Percentiles rank a stretch among this genome's conserved stretches.
Conservation (phyloP, 345 rosid species). For the Lumnitzera racemosa region DNA sequence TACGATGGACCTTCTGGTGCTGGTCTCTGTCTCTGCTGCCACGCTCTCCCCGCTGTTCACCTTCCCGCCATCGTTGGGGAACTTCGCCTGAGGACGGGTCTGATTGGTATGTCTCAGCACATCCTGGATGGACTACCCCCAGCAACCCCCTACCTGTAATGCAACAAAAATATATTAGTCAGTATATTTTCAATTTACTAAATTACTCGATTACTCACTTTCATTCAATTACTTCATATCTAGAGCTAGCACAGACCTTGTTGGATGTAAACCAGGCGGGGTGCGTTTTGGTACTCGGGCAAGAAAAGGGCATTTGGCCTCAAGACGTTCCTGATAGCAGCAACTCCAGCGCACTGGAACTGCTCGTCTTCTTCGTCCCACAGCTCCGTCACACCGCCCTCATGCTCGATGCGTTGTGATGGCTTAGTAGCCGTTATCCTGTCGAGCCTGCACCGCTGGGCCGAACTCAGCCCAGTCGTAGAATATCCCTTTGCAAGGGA, state of each 20-base stretch:
- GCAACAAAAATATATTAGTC: no score
- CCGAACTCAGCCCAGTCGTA: conserved; percentile 7
- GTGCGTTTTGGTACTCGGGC: conserved; percentile 22
- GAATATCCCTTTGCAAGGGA: conserved; percentile 10
- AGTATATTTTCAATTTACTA: no score
- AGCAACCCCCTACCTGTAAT: conserved; percentile 14
- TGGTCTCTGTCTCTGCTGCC: conserved; percentile 10
- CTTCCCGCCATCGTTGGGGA: not conserved
- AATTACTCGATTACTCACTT: no score
- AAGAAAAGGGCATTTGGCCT: conserved; percentile 21
- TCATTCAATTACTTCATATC: not conserved
- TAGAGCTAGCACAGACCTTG: conserved; percentile 6
- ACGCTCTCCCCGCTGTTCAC: not conserved
- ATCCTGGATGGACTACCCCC: conserved; percentile 23
- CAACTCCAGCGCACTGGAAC: conserved; percentile 28
- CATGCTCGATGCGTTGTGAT: conserved; percentile 11
- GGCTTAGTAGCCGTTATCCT: conserved; percentile 19
- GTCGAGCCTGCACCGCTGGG: conserved; percentile 22
- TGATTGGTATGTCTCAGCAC: conserved; percentile 22
- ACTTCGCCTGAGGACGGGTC: conserved; percentile 2
- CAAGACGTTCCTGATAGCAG: conserved; percentile 10
- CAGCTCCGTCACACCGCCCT: conserved; percentile 22
- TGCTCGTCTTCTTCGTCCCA: conserved; percentile 30
- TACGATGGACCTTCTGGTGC: conserved; percentile 28
- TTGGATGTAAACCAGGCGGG: conserved; percentile 20